These are phyloP conservation scores for Aspergillus ibericus DNA, from an alignment of 2,329 filamentous ascomycete genomes.

Conservation along the genomic window DNA sequence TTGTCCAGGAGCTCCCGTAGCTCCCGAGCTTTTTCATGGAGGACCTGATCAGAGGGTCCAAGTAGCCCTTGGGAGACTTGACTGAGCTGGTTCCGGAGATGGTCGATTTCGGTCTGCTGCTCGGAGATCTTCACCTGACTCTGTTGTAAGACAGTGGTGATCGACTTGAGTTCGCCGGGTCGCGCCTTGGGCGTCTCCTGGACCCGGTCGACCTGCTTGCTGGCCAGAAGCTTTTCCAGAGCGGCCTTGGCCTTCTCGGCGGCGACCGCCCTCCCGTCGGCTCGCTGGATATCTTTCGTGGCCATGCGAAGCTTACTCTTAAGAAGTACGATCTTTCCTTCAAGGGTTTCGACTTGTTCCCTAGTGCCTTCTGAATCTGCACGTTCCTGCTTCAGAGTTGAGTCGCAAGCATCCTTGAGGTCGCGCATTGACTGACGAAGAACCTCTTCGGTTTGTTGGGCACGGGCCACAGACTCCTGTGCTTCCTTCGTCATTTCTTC, in stretches of 20 bases:
- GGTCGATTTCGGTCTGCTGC: slow-evolving; percentile 12
- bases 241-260: slow-evolving; percentile 6
- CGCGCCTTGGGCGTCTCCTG: slow-evolving; percentile 19
- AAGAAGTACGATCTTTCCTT: slow-evolving; percentile 4
- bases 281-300: slow-evolving; percentile 13
- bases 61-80: slow-evolving; percentile 1
- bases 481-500: slow-evolving; percentile 5
- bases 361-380: neutral
- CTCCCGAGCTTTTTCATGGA: slow-evolving; percentile 11
- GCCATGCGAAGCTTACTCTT: slow-evolving; percentile 6
- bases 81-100: slow-evolving; percentile 13
- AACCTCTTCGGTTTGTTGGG: neutral
- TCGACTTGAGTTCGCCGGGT: slow-evolving; percentile 11
- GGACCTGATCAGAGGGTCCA: slow-evolving; percentile 4
- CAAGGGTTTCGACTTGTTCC: neutral
- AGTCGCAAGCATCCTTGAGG: slow-evolving; percentile 9
- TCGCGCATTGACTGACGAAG: slow-evolving; percentile 10
- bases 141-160: slow-evolving; percentile 16
- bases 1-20: slow-evolving; percentile 12
- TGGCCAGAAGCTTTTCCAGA: slow-evolving; percentile 16
- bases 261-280: slow-evolving; percentile 4
- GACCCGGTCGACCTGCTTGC: neutral
- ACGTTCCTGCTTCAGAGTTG: slow-evolving; percentile 8
- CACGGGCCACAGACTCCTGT: neutral
- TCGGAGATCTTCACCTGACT: slow-evolving; percentile 13